These are phyloP conservation scores for Suhomyces sp. DNA, from an alignment of 805 yeast species.

Conservation along the genomic window DNA sequence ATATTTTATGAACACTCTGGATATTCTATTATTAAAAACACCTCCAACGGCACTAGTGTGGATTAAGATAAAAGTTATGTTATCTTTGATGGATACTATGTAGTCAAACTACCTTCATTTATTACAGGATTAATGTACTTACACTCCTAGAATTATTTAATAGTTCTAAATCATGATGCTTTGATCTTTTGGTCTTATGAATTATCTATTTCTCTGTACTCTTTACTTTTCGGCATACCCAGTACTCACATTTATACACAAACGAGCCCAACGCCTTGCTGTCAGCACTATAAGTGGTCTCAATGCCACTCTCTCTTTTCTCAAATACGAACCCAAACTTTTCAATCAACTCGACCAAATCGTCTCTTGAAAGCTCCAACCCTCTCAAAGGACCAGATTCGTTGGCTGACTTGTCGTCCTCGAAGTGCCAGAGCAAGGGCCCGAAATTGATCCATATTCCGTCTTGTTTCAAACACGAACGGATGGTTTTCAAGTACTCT, in stretches of 20 bases:
- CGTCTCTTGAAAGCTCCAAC: slow-evolving; percentile 57
- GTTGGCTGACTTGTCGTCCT: slow-evolving; percentile 40
- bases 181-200: no score
- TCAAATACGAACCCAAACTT: slow-evolving; percentile 51
- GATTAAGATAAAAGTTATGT: no score
- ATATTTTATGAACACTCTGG: no score
- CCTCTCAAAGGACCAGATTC: slow-evolving; percentile 46
- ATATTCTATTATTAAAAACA: no score
- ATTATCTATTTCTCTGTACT: no score
- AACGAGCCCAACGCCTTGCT: slow-evolving; percentile 49
- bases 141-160: no score
- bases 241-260: slow-evolving; percentile 61
- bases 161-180: no score
- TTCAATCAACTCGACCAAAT: slow-evolving; percentile 45
- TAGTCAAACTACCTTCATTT: no score
- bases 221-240: slow-evolving; percentile 51
- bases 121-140: no score
- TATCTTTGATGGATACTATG: no score
- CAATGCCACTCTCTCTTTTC: slow-evolving; percentile 41
- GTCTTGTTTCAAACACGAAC: slow-evolving; percentile 39
- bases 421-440: slow-evolving; percentile 71
- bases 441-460: slow-evolving; percentile 68
- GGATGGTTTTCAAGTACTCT: slow-evolving; percentile 52
- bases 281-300: slow-evolving; percentile 55
- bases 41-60: no score